Evolutionary conservation across 257 asterid species (phyloP), one percentile per base, ranked within the genome.

Genomic region (Capsicum pubescens): DNA sequence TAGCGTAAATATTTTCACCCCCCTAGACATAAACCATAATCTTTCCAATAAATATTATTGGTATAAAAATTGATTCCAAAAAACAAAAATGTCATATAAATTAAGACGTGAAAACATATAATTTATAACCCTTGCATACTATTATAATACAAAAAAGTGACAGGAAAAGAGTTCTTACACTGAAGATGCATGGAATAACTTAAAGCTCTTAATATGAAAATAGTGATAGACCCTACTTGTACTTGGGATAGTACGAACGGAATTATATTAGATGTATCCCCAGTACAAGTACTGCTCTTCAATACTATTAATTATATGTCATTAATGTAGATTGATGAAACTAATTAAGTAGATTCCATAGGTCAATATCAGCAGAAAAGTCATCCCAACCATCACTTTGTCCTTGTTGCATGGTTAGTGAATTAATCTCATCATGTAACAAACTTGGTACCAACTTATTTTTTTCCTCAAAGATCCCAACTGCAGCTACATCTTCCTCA

Each of bases 321-420:
- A 15, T 69, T 69, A 7, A 0, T 35, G 21, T 10, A 5, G 19
- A 58, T 13, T 13, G 19, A 69, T 14, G 19, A 71, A 74, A 7
- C 8, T 50, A 74, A 21, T 74, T 21, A 74, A 74, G 39, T 74
- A 50, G 46, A 74, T 74, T 52, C 81, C 81, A 74, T 50, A 74
- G 60, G 80, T 72, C 80, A 72, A 72, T 72, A 48, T 72, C 80
- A 19, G 12, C 19, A 11, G 80, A 48, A n/a, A 74, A 3, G 44
- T 50, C 46, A 52, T 13, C 63, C 81, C 61, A 76, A 76, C 19
- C 13, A 74, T 2, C 61, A 74, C 1, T 21, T 74, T 74, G 61
- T 74, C 61, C 46, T 50, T 50, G n/a, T 50, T 74, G 81, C 61
- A 21, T 74, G 61, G 80, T 8, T 48, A 44, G 16, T 50, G 80